Base-by-base conservation (phyloP, 169 alveolate genomes). In the Nephromyces sp. region DNA sequence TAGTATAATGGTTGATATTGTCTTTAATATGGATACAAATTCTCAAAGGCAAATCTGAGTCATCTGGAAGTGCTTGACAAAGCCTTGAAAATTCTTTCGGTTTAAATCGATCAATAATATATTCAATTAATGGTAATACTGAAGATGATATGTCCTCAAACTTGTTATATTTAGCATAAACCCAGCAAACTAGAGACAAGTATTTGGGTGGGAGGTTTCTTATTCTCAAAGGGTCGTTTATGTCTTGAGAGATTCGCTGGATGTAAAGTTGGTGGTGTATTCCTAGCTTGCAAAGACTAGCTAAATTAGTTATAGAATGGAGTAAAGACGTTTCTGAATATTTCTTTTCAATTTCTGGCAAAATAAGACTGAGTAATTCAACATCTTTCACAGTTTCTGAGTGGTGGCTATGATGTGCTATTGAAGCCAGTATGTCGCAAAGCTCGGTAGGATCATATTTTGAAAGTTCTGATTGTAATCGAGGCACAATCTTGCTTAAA, bases 31-130 rank as follows among this genome's bases (percentile, higher is more conserved):
- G 15, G n/a, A n/a, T n/a, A n/a, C 57, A 43, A 43, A 43, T 43
- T 15, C 57, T 15, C 25, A 43, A 15, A 15, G n/a, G 15, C 25
- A 43, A 15, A 15, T 43, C 57, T 15, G 57, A 43, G 57, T 43
- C 57, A 15, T 52, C 51, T 2, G 75, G 75, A 2, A 69, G 67
- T 2, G 75, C 65, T 52, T 69, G 75, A n/a, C 66, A 52, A 24
- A 69, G 67, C 33, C 75, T 52, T 1, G 75, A 66, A 8, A 69
- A 69, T 31, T 69, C 69, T 24, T 29, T 32, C 28, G 8, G 27
- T 27, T 52, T 33, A 52, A 69, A 69, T 0, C 70, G n/a, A 1
- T 35, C 25, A 34, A 69, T 6, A 62, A 52, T 29, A 1, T 29
- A 61, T 32, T 69, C 75, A 52, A 69, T 69, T 3, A 69, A 62